phyloP scores from a whole-genome alignment of 371 early-diverging fungal genomes.

The Fennellomyces sp. region DNA sequence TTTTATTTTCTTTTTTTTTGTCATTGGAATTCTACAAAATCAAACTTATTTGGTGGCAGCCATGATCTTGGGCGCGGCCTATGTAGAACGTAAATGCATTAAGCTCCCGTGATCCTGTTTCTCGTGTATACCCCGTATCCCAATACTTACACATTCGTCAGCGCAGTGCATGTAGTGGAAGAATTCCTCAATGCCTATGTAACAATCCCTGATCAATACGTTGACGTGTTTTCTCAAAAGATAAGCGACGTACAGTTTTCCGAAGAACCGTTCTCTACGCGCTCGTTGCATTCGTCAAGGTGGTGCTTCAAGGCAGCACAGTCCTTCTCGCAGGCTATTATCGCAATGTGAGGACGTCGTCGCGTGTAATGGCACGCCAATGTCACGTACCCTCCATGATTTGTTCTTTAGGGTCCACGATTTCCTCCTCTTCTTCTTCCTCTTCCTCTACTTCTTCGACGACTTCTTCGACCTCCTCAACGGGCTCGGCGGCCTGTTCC shows the following conservation, averaged over 20 bases:
- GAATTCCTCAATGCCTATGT: conserved; percentile 59
- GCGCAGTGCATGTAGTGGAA: conserved; percentile 65
- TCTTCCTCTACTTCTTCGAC: conserved; percentile 7
- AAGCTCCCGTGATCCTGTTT: not conserved
- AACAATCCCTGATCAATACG: no score
- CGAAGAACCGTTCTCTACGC: conserved; percentile 57
- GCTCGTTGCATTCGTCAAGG: conserved; percentile 59
- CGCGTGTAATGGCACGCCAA: no score
- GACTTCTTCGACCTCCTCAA: conserved; percentile 25
- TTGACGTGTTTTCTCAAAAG: not conserved
- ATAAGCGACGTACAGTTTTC: conserved; percentile 46
- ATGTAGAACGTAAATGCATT: not conserved
- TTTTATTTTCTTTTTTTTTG: not conserved
- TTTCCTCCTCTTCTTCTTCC: conserved; percentile 5
- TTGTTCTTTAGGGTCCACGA: conserved; percentile 14
- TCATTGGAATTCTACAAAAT: not conserved
- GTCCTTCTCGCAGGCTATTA: conserved; percentile 47
- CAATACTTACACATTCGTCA: conserved; percentile 56
- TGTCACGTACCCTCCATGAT: conserved; percentile 47
- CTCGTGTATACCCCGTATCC: not conserved
- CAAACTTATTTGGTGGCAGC: conserved; percentile 6
- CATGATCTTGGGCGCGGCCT: conserved; percentile 10
- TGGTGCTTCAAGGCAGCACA: conserved; percentile 54
- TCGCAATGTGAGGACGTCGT: no score
- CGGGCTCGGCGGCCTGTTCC: conserved; percentile 9